Evolutionary conservation across 208 protist species (phyloP), one percentile per base, ranked within the genome.

Genomic region (Leishmania martiniquensis): DNA sequence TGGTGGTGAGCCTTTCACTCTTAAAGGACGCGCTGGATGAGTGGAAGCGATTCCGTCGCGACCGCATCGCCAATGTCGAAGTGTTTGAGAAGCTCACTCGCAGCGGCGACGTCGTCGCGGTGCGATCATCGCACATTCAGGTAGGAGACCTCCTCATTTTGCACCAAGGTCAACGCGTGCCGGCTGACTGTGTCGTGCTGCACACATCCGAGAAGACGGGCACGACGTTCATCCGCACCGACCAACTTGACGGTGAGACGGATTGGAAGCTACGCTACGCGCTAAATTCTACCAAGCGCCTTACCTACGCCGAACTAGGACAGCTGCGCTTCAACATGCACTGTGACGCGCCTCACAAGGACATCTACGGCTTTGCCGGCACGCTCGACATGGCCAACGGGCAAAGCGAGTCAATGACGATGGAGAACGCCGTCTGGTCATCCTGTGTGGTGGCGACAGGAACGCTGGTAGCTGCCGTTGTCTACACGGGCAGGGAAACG

Each of bases 161-260:
- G 15, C 91, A 97, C 51, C 90, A 91, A 17, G 94, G 99, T 52
- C 91, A 99, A 70, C 94, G 98, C 59, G 97, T 99, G 15, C 98
- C 98, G 9, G 98, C 98, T 0, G 98, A 99, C 85, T 96, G 99
- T 82, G 79, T 99, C 12, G 89, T 99, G 29, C 77, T 99, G 6
- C 92, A 96, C 80, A 99, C 98, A 12, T 97, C 93, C 1, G 99
- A 99, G 45, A 92, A 93, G 51, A 93, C 52, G 49, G 99, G 99
- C 29, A 95, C 96, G 0, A 97, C 88, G 65, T 99, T 99, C 80
- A 93, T 99, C 32, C 94, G 98, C 75, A 99, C 99, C 0, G 99
- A 99, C 82, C 98, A 99, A 86, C 89, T 99, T 1, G 99, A 99
- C 84, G 99, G 99, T 29, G 99, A 99, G 83, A 99, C 98, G 6